Base-by-base conservation (phyloP, 345 rosid species). In the Corchorus capsularis region DNA sequence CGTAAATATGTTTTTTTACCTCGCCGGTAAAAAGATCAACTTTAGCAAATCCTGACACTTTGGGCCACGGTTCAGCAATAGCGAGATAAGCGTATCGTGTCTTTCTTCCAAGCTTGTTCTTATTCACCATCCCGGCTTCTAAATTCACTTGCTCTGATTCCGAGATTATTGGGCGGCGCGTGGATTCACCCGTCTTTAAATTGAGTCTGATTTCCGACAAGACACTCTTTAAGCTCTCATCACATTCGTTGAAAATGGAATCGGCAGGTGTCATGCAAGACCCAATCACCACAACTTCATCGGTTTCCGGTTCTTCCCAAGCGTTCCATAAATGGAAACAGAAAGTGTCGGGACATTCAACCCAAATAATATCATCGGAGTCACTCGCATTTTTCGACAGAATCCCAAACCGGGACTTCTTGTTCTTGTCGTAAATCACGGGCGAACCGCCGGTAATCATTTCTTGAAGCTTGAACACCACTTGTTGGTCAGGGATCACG, bases 231-330 rank as follows among this genome's bases (percentile, higher is more conserved):
- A 95, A 82, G 63, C 85, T 88, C 83, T 93, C 98, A 43, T 93
- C 97, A 20, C 90, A 87, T 80, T 95, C 98, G 78, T 95, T 95
- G 84, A 95, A 95, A 79, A 95, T 90, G 0, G 99, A 95, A 84
- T 95, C 99, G 17, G 97, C 87, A 11, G 98, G 99, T n/a, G 99
- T 92, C 98, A 95, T 95, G 82, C 98, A 93, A 14, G 99, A 95
- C 39, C 99, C 98, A 49, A 95, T 92, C 71, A 95, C 98, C 20
- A 95, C 97, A 3, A 92, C 85, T 55, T 95, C 99, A 27, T 93
- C 88, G 6, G 90, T 75, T 67, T 93, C 99, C 43, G 87, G 88
- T 66, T 90, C 93, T 37, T 95, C 99, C 99, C 99, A 95, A 15
- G 99, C 98, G 53, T 95, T 95, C 99, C 99, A 95, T 0, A 95